Evolutionary conservation across 2,329 filamentous ascomycete genomes (phyloP), one percentile per base, ranked within the genome.

Genomic region (Pochonia chlamydosporia): DNA sequence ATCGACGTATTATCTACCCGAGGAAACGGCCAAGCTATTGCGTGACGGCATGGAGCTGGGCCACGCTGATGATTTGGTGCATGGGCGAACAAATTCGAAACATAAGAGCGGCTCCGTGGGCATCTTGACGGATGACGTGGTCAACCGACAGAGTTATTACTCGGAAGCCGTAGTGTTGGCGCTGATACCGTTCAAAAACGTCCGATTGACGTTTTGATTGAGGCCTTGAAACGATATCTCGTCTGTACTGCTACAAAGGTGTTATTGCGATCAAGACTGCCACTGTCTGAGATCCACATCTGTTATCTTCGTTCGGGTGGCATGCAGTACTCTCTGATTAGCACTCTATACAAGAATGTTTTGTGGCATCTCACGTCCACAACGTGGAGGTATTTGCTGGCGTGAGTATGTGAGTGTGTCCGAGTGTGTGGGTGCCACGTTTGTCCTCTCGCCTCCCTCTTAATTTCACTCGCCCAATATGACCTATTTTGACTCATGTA

Each of bases 141-240:
- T 70, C 11, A 60, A 64, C 36, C 59, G 68, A 40, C 56, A 60
- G n/a, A 56, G 44, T 2, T 68, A 63, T 42, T 72, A 71, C 48
- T 58, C 58, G 1, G 64, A 69, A 44, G 67, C 68, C 0, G 64
- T 71, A 11, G 59, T 71, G 14, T 37, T 70, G 41, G 69, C 69
- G 3, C 42, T 71, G 48, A 69, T 72, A 43, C 68, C 68, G 2
- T 69, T 69, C 37, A 65, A 57, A 48, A 71, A 70, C 44, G 26
- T 44, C 6, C 55, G 46, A 2, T 47, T 70, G 46, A 61, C 61
- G 1, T 71, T 70, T 43, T 14, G 44, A 46, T 31, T 10, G 26
- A n/a, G n/a, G n/a, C n/a, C n/a, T n/a, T n/a, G n/a, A n/a, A n/a
- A n/a, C n/a, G n/a, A n/a, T n/a, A n/a, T n/a, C n/a, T n/a, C n/a